phyloP scores from a whole-genome alignment of 2,329 filamentous ascomycete genomes.

The Fusarium fujikuroi region DNA sequence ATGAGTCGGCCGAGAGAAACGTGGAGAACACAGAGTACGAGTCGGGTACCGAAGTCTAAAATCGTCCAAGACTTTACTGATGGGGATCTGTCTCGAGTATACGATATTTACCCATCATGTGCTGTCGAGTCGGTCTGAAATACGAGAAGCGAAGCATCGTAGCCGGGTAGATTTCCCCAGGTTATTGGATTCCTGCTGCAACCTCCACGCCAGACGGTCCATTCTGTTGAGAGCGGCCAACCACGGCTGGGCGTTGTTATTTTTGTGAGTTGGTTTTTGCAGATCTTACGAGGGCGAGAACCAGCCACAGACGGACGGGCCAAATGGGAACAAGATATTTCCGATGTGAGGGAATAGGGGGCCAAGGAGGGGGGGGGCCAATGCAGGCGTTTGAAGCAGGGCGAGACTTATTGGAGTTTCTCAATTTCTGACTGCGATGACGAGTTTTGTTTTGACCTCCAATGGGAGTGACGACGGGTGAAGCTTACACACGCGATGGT shows the following conservation, averaged over 20 bases:
- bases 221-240: slow-evolving; percentile 15
- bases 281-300: slow-evolving; percentile 40
- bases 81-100: not conserved
- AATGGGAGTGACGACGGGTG: slow-evolving; percentile 17
- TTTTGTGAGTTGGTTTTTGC: slow-evolving; percentile 28
- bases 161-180: not conserved
- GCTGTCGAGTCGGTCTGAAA: slow-evolving; percentile 19
- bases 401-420: not conserved
- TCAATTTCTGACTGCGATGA: slow-evolving; percentile 27
- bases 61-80: slow-evolving; percentile 8
- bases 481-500: slow-evolving; percentile 19
- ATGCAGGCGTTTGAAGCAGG: slow-evolving; percentile 1
- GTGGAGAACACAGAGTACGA: slow-evolving; percentile 13
- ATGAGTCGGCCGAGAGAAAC: slow-evolving; percentile 29
- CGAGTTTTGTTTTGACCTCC: not conserved
- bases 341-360: slow-evolving; percentile 20
- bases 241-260: slow-evolving; percentile 10
- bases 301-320: slow-evolving; percentile 23
- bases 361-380: not conserved
- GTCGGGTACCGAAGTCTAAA: slow-evolving; percentile 12
- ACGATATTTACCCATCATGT: slow-evolving; percentile 24
- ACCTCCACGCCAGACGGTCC: slow-evolving; percentile 9
- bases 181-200: slow-evolving; percentile 14
- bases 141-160: slow-evolving; percentile 31
- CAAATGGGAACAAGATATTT: slow-evolving; percentile 26